phyloP scores from a whole-genome alignment of 345 rosid species.

The Eucalyptus curtisii region DNA sequence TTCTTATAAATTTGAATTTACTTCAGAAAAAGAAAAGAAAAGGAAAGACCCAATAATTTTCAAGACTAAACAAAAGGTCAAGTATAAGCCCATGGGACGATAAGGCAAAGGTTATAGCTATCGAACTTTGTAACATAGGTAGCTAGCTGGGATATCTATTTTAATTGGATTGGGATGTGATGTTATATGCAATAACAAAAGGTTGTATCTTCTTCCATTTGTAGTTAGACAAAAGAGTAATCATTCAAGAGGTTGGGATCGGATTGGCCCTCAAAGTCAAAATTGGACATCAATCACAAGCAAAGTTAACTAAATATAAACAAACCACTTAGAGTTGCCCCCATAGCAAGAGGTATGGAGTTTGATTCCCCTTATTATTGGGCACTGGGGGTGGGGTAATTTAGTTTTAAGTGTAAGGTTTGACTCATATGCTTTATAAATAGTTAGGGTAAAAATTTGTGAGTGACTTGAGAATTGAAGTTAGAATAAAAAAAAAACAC shows the following conservation, averaged over 20 bases:
- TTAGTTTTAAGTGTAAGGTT: fast-evolving
- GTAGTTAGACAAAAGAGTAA: neutral
- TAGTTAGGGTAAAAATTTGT: too few species aligned
- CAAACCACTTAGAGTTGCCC: too few species aligned
- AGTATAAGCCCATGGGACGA: neutral
- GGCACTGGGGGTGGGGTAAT: too few species aligned
- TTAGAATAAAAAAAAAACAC: too few species aligned
- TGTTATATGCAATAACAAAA: neutral
- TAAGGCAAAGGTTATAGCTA: neutral
- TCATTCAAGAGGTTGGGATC: neutral
- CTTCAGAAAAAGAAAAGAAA: neutral
- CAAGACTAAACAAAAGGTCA: neutral
- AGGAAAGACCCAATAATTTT: neutral
- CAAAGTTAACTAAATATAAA: neutral
- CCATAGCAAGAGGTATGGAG: too few species aligned
- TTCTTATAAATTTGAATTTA: neutral
- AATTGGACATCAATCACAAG: neutral
- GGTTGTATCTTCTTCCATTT: neutral
- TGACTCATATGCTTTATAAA: fast-evolving
- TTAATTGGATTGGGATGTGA: neutral
- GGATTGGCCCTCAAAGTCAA: neutral
- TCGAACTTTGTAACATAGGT: neutral
- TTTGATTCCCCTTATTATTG: too few species aligned
- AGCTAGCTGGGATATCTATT: neutral
- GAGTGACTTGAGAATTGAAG: too few species aligned